Base-by-base conservation (phyloP, 495 filamentous ascomycete genomes). In the Xylaria grammica region DNA sequence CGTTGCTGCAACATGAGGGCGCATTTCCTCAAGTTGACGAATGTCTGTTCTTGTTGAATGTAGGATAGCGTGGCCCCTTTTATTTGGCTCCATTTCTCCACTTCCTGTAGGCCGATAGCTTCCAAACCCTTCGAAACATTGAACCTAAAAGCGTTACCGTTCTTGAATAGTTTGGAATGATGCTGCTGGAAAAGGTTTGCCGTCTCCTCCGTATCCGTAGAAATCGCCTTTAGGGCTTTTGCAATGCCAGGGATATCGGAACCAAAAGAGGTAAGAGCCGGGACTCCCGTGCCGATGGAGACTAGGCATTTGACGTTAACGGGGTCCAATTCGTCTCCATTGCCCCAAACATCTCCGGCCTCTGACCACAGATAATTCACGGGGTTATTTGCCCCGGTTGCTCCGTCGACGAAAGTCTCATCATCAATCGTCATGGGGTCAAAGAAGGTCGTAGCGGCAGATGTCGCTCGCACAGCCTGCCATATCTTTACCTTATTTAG, bases 381-480 rank as follows among this genome's bases (percentile, higher is more conserved):
- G 8, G 45, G 45, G 45, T 48, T 48, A 19, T 48, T 48, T 3
- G 3, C n/a, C n/a, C 11, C 9, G 5, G 20, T 24, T 20, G 45
- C 20, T 6, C 19, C 45, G 17, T 26, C 45, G 45, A 22, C 34
- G 34, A 36, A 36, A 36, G 6, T 36, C 11, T 36, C 34, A 5
- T 11, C 34, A 5, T 11, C 34, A 36, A 36, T 36, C 6, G 34
- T 36, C 6, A 36, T 36, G 5, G 45, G 45, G 22, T 66, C 55
- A 48, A 69, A 69, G 44, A 52, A 69, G 53, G 64, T 51, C 1
- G 67, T 58, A 3, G 67, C 67, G 3, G 58, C 67, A 5, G 67
- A 55, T 13, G 67, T 69, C 0, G 67, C 67, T 27, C 63, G 34
- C 45, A 45, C 3, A 7, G 45, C 45, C 11, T 48, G 3, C 45